Evolutionary conservation across 148 eudicot genomes (phyloP).

Genomic region (Silene uniflora): DNA sequence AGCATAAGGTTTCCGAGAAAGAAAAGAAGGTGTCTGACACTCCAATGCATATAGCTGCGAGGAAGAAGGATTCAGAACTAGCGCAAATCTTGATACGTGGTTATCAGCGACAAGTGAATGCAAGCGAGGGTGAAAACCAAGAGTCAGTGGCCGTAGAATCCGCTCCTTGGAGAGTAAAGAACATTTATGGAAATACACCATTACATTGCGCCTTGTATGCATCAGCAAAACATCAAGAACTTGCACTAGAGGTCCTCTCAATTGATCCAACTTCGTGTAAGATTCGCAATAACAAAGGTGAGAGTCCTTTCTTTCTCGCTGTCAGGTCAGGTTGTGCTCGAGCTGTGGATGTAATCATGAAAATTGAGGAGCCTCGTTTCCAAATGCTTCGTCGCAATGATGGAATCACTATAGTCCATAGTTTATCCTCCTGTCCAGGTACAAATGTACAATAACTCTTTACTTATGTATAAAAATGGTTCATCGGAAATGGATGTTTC

Average conservation of each 20-base stretch:
- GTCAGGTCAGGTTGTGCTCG: neutral
- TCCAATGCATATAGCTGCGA: slow-evolving; percentile 11
- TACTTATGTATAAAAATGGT: neutral
- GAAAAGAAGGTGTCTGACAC: neutral
- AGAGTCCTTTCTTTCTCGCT: slow-evolving; percentile 1
- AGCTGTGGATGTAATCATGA: slow-evolving; percentile 6
- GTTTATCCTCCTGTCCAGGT: neutral
- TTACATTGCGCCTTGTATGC: neutral
- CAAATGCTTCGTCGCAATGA: neutral
- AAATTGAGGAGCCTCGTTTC: neutral
- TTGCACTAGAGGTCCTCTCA: neutral
- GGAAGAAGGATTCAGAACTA: neutral
- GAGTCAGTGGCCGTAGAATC: no score
- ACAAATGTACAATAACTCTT: no score
- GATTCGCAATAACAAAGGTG: neutral
- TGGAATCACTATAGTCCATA: neutral
- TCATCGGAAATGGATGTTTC: no score
- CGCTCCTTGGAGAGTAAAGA: slow-evolving; percentile 7
- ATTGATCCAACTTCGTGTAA: neutral
- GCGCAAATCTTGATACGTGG: neutral
- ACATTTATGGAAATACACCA: neutral
- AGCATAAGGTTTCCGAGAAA: neutral
- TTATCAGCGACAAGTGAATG: neutral
- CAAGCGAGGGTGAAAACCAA: neutral
- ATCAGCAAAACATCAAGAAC: neutral